A percentile compares a stretch with the other conserved stretches of the same genome.
phyloP scores from a whole-genome alignment of 768 basidiomycete species.

The Paxillus ammoniavirescens region DNA sequence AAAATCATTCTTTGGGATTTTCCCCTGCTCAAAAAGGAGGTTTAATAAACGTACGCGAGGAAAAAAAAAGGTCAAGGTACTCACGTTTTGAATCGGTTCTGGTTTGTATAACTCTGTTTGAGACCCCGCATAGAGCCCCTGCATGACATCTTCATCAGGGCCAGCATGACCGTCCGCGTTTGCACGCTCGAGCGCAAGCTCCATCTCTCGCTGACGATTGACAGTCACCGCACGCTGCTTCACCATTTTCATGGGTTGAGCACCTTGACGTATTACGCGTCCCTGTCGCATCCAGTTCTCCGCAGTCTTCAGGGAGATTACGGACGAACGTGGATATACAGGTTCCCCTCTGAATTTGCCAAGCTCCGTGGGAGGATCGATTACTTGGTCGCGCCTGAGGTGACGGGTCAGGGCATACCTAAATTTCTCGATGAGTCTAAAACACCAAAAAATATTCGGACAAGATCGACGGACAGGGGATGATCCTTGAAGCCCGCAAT shows the following conservation, averaged over 20 bases:
- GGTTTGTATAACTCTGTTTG: constrained; percentile 86
- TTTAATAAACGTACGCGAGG: constrained; percentile 5
- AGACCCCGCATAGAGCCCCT: constrained; percentile 79
- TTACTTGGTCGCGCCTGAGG: constrained; percentile 82
- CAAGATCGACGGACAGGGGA: constrained; percentile 61
- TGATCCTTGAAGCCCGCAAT: constrained; percentile 95
- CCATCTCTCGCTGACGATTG: constrained; percentile 69
- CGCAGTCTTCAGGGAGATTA: constrained; percentile 83
- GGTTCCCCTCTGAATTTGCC: constrained; percentile 92
- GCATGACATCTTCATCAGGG: constrained; percentile 61
- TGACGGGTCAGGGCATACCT: constrained; percentile 87
- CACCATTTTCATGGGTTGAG: constrained; percentile 87
- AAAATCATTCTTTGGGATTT: constrained; percentile 92
- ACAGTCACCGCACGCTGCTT: constrained; percentile 85
- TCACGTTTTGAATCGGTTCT: constrained; percentile 79
- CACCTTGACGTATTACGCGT: constrained; percentile 63
- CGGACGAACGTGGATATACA: constrained; percentile 83
- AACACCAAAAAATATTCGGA: not conserved
- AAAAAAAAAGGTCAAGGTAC: constrained; percentile 27
- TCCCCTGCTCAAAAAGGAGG: constrained; percentile 55
- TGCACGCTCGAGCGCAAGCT: constrained; percentile 47
- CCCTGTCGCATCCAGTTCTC: constrained; percentile 96
- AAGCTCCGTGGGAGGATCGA: constrained; percentile 77
- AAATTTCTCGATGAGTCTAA: constrained; percentile 7
- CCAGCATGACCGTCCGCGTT: constrained; percentile 35